Conservation (phyloP, 495 filamentous ascomycete species). For the Jackrogersella minutella region DNA sequence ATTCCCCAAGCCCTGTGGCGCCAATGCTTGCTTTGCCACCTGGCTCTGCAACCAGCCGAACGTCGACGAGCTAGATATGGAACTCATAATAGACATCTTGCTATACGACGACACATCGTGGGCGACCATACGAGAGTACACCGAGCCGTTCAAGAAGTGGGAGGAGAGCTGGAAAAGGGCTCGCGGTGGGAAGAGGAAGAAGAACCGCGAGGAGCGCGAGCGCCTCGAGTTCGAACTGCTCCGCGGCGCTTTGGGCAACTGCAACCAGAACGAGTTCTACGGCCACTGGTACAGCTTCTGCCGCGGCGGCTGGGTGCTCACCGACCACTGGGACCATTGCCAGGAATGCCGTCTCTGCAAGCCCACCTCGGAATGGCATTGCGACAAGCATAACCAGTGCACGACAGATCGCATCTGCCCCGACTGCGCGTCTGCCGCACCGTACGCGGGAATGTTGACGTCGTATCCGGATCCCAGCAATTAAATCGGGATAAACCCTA, state of each 20-base stretch:
- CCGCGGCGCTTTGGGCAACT: slow-evolving; percentile 40
- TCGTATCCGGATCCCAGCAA: slow-evolving; percentile 32
- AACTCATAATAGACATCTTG: slow-evolving; percentile 45
- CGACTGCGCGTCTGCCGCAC: slow-evolving; percentile 26
- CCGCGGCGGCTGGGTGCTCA: slow-evolving; percentile 35
- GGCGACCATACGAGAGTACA: slow-evolving; percentile 37
- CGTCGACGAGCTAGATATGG: slow-evolving; percentile 42
- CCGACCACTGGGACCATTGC: slow-evolving; percentile 39
- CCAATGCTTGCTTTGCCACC: slow-evolving; percentile 44
- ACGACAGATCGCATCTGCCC: slow-evolving; percentile 37
- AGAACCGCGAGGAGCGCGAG: slow-evolving; percentile 39
- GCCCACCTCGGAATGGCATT: slow-evolving; percentile 42
- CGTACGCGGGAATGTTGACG: slow-evolving; percentile 37
- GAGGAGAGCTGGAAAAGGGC: slow-evolving; percentile 43
- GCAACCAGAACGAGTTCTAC: slow-evolving; percentile 39
- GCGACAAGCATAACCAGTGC: slow-evolving; percentile 41
- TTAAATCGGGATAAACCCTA: slow-evolving; percentile 2
- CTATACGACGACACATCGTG: slow-evolving; percentile 44
- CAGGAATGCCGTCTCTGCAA: slow-evolving; percentile 42
- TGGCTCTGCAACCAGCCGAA: slow-evolving; percentile 45
- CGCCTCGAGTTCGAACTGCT: slow-evolving; percentile 44
- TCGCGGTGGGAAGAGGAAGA: slow-evolving; percentile 39
- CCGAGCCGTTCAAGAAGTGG: slow-evolving; percentile 42
- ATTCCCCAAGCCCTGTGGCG: slow-evolving; percentile 41
- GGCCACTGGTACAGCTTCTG: slow-evolving; percentile 46